A percentile compares a stretch with the other conserved stretches of the same genome.
Conservation (phyloP, 257 asterid species). For the Ilex aquifolium region DNA sequence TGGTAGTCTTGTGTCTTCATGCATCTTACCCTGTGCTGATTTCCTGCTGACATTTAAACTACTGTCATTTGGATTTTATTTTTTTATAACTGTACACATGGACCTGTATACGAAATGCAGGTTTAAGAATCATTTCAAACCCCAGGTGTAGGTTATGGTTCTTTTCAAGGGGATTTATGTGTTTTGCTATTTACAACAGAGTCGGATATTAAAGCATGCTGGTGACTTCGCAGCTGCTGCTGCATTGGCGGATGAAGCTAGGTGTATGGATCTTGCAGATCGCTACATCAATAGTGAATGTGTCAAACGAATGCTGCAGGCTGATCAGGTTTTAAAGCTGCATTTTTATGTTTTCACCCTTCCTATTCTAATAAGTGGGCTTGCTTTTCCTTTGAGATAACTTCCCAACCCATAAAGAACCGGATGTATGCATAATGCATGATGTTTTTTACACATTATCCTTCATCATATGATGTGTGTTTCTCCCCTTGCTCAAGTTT, state of each 20-base stretch:
- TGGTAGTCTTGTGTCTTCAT: too few species aligned
- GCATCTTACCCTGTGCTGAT: too few species aligned
- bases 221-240: constrained; percentile 91
- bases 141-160: too few species aligned
- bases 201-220: constrained; percentile 93
- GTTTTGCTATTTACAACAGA: constrained; percentile 42
- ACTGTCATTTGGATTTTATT: too few species aligned
- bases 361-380: background rate
- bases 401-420: too few species aligned
- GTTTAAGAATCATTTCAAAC: too few species aligned
- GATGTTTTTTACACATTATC: constrained; percentile 6
- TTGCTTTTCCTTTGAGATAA: too few species aligned
- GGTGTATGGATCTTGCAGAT: constrained; percentile 99
- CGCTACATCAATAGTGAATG: constrained; percentile 95
- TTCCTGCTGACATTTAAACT: too few species aligned
- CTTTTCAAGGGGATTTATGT: background rate
- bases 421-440: background rate
- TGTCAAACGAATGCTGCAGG: constrained; percentile 97
- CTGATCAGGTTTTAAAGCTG: constrained; percentile 68
- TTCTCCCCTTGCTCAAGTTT: too few species aligned
- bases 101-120: too few species aligned
- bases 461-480: background rate
- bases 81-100: too few species aligned
- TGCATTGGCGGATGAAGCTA: constrained; percentile 94
- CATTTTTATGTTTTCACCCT: background rate